These are phyloP conservation scores for Corymbia maculata DNA, from an alignment of 345 rosid species.

Conservation along the genomic window DNA sequence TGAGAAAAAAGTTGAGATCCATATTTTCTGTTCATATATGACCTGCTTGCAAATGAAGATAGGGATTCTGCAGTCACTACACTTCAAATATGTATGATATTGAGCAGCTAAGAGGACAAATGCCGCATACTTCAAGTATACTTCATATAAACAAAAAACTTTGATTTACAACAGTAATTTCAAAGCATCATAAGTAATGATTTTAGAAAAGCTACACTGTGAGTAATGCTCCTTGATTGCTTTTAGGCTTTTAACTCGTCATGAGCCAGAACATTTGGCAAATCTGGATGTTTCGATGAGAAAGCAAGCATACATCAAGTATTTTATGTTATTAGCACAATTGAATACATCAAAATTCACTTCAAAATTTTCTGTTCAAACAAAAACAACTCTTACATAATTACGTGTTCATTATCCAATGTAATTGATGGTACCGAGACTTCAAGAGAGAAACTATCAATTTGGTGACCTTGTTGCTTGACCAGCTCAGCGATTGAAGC, in stretches of 20 bases:
- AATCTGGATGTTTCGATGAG: neutral
- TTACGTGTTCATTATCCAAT: constrained; percentile 39
- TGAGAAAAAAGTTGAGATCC: constrained; percentile 50
- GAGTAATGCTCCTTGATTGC: neutral
- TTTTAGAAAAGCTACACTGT: neutral
- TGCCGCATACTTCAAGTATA: neutral
- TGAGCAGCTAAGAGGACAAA: neutral
- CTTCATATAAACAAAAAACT: neutral
- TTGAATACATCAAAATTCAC: neutral
- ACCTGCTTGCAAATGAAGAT: constrained; percentile 24
- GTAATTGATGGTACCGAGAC: constrained; percentile 50
- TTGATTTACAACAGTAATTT: neutral
- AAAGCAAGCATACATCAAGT: neutral
- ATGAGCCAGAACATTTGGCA: neutral
- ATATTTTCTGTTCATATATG: constrained; percentile 45
- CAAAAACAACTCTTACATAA: constrained; percentile 39
- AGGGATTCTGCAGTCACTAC: neutral
- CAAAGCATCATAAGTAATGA: neutral
- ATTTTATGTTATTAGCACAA: neutral
- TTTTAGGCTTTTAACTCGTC: neutral
- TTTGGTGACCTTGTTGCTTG: constrained; percentile 50
- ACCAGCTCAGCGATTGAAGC: constrained; percentile 35
- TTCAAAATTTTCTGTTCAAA: neutral
- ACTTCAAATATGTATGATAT: neutral
- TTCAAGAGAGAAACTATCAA: constrained; percentile 68